Evolutionary conservation across 352 stramenopile genomes (phyloP).

Genomic region (Phytophthora sp.): DNA sequence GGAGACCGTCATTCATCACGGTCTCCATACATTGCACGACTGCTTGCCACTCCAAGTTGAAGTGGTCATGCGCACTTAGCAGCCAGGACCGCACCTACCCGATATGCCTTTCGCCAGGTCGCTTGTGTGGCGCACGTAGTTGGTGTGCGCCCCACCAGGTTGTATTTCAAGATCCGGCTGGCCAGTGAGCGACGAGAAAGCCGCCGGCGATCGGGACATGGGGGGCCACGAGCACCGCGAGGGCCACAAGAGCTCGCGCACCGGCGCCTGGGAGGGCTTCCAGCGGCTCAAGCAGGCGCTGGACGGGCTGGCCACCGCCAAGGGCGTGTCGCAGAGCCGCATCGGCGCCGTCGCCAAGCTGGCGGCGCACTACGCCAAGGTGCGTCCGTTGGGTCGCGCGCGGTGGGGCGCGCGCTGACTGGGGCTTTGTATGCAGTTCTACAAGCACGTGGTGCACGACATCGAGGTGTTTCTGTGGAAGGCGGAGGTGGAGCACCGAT

Average conservation of each 20-base stretch:
- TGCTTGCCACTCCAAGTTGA: no score
- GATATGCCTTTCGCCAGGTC: neutral
- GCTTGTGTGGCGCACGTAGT: neutral
- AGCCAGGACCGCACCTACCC: no score
- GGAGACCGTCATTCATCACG: no score
- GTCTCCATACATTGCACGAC: no score
- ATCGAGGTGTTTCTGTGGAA: constrained; percentile 89
- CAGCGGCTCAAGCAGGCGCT: constrained; percentile 73
- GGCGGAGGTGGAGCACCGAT: constrained; percentile 76
- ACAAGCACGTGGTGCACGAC: constrained; percentile 89
- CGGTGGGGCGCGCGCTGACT: no score
- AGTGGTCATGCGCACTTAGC: no score
- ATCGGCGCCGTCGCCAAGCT: constrained; percentile 74
- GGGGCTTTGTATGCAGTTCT: constrained; percentile 59
- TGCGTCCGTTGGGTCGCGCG: no score
- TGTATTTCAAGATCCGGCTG: constrained; percentile 28
- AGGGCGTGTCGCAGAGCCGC: constrained; percentile 81
- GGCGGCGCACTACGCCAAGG: constrained; percentile 78
- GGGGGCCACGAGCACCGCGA: constrained; percentile 42
- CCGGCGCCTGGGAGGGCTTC: constrained; percentile 67
- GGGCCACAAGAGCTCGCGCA: constrained; percentile 27
- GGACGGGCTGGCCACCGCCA: constrained; percentile 68
- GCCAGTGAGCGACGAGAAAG: constrained; percentile 32
- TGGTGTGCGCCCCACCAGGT: neutral
- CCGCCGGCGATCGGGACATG: constrained; percentile 10